Base-by-base conservation (phyloP, 306 rosid species). In the Purshia tridentata region DNA sequence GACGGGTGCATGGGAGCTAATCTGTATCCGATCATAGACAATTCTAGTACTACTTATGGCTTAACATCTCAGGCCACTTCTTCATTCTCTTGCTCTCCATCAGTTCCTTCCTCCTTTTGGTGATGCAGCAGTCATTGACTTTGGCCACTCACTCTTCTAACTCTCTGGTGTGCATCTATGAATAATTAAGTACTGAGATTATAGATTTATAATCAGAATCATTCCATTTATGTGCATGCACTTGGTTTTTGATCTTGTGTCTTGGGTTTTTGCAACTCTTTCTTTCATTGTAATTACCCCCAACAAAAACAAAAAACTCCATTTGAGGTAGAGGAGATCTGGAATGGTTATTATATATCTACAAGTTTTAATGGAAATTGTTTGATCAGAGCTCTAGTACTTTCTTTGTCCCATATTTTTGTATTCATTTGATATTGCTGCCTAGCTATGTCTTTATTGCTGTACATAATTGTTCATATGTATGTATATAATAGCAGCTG, bases 61-160 rank as follows among this genome's bases (percentile, higher is more conserved):
- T 22, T 81, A 67, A 75, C 79, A 80, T 70, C 81, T 75, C 71
- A 29, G 35, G 35, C 78, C 73, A 46, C 82, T 76, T 81, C 88
- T 78, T 79, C 97, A 41, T 58, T 80, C 18, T 78, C 75, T 58
- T 86, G 83, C 77, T 85, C 84, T 70, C 84, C 91, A 42, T 81
- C 92, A 51, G 20, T 82, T 67, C 80, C 92, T 82, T 67, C 80
- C 92, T 82, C 70, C 86, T 60, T 81, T 84, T 76, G 96, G 91
- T 39, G 94, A 90, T 66, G 88, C 58, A 18, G 70, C 18, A 42
- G 64, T 35, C 64, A 19, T 86, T 74, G 89, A 86, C 75, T 77
- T 83, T 70, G 96, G 91, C 49, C 86, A 84, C 52, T 86, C 90
- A 44, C 87, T 80, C 68, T 86, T 82, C 76, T 85, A 76, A 81